Evolutionary conservation across 2,329 filamentous ascomycete species (phyloP).

Genomic region (Pseudogymnoascus sp.): DNA sequence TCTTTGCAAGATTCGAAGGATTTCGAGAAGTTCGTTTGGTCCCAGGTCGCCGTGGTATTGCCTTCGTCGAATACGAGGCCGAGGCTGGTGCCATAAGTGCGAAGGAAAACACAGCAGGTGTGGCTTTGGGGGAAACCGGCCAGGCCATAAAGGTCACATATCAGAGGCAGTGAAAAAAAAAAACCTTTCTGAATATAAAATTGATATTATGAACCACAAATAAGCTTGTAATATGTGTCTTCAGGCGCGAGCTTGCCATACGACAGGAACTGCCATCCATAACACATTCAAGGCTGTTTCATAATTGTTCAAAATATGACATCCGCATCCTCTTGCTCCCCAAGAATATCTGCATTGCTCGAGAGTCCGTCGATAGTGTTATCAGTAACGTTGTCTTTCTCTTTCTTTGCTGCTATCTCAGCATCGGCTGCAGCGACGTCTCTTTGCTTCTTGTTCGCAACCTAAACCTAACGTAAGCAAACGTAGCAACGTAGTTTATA

Average conservation of each 20-base stretch:
- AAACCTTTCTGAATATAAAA: background rate
- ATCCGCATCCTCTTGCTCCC: slow-evolving; percentile 69
- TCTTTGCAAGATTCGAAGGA: slow-evolving; percentile 86
- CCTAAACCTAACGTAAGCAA: slow-evolving; percentile 30
- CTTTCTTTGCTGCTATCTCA: slow-evolving; percentile 66
- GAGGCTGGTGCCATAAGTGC: slow-evolving; percentile 84
- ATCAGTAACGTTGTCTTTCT: slow-evolving; percentile 36
- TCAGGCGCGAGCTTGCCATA: background rate
- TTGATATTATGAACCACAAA: background rate
- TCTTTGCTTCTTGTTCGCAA: slow-evolving; percentile 74
- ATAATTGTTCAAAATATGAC: slow-evolving; percentile 61
- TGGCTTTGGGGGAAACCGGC: slow-evolving; percentile 63
- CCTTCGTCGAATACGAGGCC: slow-evolving; percentile 92
- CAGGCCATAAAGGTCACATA: slow-evolving; percentile 91
- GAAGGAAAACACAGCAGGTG: slow-evolving; percentile 85
- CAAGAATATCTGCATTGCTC: slow-evolving; percentile 57
- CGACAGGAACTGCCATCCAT: background rate
- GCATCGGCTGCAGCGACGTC: slow-evolving; percentile 64
- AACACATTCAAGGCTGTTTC: background rate
- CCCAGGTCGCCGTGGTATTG: slow-evolving; percentile 77
- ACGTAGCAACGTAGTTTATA: background rate
- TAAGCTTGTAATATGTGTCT: background rate
- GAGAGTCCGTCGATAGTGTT: slow-evolving; percentile 33
- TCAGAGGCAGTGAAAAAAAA: slow-evolving; percentile 61
- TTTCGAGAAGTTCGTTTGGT: slow-evolving; percentile 90